Percentiles rank a stretch among this genome's conserved stretches.
These are phyloP conservation scores for Flaveria sonorensis DNA, from an alignment of 129 eudicot species.

Conservation along the genomic window DNA sequence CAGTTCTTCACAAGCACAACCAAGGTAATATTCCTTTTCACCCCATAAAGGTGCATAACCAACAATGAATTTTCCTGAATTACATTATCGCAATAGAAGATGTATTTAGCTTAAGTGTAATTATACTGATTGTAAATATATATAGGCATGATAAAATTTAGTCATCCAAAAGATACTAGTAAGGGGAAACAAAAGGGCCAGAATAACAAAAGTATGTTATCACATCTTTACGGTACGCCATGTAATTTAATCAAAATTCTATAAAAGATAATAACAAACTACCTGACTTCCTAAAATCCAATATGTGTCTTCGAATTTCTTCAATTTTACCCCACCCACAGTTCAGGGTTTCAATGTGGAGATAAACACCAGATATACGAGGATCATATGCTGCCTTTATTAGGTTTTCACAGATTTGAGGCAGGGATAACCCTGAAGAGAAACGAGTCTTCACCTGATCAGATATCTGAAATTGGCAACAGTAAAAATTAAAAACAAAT, in stretches of 20 bases:
- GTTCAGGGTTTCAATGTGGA: constrained; percentile 71
- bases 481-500: not conserved
- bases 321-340: constrained; percentile 96
- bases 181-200: not conserved
- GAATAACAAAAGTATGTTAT: not conserved
- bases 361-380: constrained; percentile 79
- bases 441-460: constrained; percentile 90
- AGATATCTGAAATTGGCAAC: constrained; percentile 57
- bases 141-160: no score
- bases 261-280: not conserved
- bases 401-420: constrained; percentile 88
- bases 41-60: constrained; percentile 71
- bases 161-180: not conserved
- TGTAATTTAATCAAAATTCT: not conserved
- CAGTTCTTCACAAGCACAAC: constrained; percentile 78
- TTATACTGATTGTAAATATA: not conserved
- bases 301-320: constrained; percentile 80
- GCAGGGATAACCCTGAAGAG: constrained; percentile 77
- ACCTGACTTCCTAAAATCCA: constrained; percentile 87
- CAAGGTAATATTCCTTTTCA: constrained; percentile 80
- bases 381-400: constrained; percentile 91
- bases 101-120: not conserved
- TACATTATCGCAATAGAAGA: not conserved
- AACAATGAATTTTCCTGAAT: constrained; percentile 75
- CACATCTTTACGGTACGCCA: not conserved